Evolutionary conservation across 305 asterid genomes (phyloP).

Genomic region (Fraxinus latifolia): DNA sequence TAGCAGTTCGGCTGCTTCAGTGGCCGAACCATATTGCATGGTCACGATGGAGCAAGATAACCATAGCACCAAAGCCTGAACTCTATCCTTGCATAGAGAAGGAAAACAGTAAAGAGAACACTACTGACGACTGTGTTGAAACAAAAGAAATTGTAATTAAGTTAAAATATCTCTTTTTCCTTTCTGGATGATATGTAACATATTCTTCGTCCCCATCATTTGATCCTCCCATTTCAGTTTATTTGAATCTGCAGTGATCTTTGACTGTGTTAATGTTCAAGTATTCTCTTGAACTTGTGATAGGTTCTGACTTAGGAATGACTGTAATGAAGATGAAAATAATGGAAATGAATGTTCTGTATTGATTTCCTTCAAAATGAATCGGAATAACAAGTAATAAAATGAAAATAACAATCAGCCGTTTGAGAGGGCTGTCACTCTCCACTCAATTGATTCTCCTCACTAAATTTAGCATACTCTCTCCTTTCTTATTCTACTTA

Average conservation of each 20-base stretch:
- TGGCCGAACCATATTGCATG: not conserved
- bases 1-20: not conserved
- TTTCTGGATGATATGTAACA: not conserved
- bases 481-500: too few species aligned
- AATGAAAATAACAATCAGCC: too few species aligned
- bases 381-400: too few species aligned
- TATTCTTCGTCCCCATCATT: not conserved
- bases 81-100: not conserved
- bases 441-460: too few species aligned
- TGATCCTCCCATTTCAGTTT: not conserved
- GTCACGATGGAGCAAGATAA: not conserved
- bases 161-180: not conserved
- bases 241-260: not conserved
- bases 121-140: not conserved
- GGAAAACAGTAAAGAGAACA: not conserved
- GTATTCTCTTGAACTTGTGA: not conserved
- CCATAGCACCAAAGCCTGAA: not conserved
- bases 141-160: not conserved
- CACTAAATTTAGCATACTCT: too few species aligned
- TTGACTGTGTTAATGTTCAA: not conserved
- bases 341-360: too few species aligned
- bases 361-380: too few species aligned
- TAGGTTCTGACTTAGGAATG: too few species aligned
- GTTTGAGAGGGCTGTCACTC: too few species aligned
- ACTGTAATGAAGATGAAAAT: too few species aligned